phyloP scores from a whole-genome alignment of 2,329 filamentous ascomycete genomes.

The Ceratocystis lukuohia region DNA sequence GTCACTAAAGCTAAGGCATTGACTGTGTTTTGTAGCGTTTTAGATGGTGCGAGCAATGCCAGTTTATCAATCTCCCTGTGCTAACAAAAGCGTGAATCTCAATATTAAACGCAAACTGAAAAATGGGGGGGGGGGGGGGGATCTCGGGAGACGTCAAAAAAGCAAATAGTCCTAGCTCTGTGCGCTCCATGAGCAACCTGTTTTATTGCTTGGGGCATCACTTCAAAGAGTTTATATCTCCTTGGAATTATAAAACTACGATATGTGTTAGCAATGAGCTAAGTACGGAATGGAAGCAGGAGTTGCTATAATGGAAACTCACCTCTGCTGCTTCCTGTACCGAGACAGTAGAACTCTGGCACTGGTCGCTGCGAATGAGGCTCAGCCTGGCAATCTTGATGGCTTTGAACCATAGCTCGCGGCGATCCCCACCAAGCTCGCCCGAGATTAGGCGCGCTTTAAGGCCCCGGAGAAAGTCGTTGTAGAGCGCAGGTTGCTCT shows the following conservation, averaged over 20 bases:
- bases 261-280: slow-evolving; percentile 7
- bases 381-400: slow-evolving; percentile 55
- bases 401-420: slow-evolving; percentile 64
- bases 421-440: slow-evolving; percentile 60
- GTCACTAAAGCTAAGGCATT: too few species aligned
- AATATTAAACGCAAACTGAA: too few species aligned
- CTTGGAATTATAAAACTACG: slow-evolving; percentile 22
- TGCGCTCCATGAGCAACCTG: too few species aligned
- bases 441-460: slow-evolving; percentile 59
- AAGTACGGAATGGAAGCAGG: background rate
- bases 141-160: too few species aligned
- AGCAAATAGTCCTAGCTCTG: too few species aligned
- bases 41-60: too few species aligned
- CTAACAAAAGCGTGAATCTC: too few species aligned
- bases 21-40: too few species aligned
- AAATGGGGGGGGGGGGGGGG: too few species aligned
- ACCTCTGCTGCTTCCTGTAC: slow-evolving; percentile 58
- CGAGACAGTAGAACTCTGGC: slow-evolving; percentile 51
- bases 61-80: too few species aligned
- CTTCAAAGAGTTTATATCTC: slow-evolving; percentile 25
- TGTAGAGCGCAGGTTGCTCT: slow-evolving; percentile 66
- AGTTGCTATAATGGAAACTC: slow-evolving; percentile 20
- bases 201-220: too few species aligned
- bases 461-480: slow-evolving; percentile 54
- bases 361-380: slow-evolving; percentile 52